Base-by-base conservation (phyloP, 495 filamentous ascomycete species). In the Xylaria intraflava region DNA sequence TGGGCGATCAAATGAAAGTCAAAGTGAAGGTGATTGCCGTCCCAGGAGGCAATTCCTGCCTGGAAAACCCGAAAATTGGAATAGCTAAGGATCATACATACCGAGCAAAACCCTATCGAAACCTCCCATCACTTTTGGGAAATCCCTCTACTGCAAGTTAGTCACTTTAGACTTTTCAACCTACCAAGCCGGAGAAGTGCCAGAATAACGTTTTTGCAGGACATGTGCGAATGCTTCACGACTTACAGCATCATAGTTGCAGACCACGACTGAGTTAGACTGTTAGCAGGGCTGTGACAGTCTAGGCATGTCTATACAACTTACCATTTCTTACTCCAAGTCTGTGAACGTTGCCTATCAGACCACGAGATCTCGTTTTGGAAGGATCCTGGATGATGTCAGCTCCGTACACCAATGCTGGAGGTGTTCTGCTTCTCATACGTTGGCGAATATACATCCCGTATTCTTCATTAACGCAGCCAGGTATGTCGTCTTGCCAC, bases 391-490 rank as follows among this genome's bases (percentile, higher is more conserved):
- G 17, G 27, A 5, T 10, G 4, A 36, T 20, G 44, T 55, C 1
- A 55, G 38, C 22, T 20, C 42, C 14, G 41, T 26, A 27, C 19
- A 27, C 19, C 7, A 14, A 35, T 23, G 10, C 31, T 11, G 11
- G 3, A 6, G 12, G 22, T 6, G 1, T 24, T 1, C 1, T 1
- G 10, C 2, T 48, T 24, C n/a, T 1, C 52, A 33, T 55, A 55
- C 52, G 74, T 97, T 97, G 60, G 93, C 93, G 67, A 97, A 93
- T 46, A 98, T 86, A 56, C 83, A 87, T 46, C 93, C 93, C 0
- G 94, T 97, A 71, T 98, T 98, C 48, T 92, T 94, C 93, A 98
- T 97, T 57, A 98, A 70, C 0, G 94, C 93, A 12, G 93, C 88
- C 63, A 96, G 89, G 67, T 97, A 89, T 2, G 94, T 96, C 7